Evolutionary conservation across 2,329 filamentous ascomycete species (phyloP).

Genomic region (Beauveria sp.): DNA sequence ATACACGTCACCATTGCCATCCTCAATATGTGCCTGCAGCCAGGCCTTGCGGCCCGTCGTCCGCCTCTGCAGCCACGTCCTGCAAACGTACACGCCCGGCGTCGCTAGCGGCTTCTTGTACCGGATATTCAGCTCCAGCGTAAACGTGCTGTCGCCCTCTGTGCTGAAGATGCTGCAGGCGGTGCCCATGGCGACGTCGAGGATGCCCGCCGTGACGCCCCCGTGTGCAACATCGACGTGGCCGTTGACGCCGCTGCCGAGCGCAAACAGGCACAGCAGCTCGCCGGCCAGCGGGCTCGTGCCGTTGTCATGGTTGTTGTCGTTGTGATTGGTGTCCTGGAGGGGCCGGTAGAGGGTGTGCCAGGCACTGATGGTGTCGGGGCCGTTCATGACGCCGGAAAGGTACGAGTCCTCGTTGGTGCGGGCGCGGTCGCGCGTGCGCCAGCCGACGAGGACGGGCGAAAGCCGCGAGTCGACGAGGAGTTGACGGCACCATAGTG

Average conservation of each 20-base stretch:
- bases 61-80: slow-evolving; percentile 10
- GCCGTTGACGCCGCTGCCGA: slow-evolving; percentile 15
- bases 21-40: slow-evolving; percentile 14
- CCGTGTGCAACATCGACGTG: slow-evolving; percentile 17
- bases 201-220: slow-evolving; percentile 15
- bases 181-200: slow-evolving; percentile 17
- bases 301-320: not conserved
- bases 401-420: slow-evolving; percentile 4
- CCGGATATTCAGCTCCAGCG: slow-evolving; percentile 15
- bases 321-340: not conserved
- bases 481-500: slow-evolving; percentile 7
- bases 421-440: not conserved
- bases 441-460: not conserved
- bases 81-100: slow-evolving; percentile 12
- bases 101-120: slow-evolving; percentile 15
- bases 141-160: slow-evolving; percentile 14
- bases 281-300: not conserved
- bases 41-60: slow-evolving; percentile 16
- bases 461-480: not conserved
- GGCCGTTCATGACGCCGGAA: not conserved
- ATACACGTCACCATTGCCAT: slow-evolving; percentile 6
- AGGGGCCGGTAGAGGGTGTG: slow-evolving; percentile 1
- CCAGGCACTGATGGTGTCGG: slow-evolving; percentile 3
- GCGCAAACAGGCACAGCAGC: slow-evolving; percentile 6
- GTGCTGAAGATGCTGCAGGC: slow-evolving; percentile 12